Conservation (phyloP, 73 alveolate species). For the Paramecium sonneborni region DNA sequence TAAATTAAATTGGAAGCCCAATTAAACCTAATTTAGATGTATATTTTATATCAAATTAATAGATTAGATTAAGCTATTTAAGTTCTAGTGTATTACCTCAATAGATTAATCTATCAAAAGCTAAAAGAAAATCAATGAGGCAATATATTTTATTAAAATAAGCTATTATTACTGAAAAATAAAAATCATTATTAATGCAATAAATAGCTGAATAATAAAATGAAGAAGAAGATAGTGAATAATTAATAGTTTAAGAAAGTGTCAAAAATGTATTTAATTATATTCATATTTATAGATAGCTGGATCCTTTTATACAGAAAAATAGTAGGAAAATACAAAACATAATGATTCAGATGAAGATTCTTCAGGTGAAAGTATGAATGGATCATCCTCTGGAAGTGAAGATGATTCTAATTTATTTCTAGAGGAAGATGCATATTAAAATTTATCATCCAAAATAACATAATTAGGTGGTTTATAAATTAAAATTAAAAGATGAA, state of each 20-base stretch:
- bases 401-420: neutral
- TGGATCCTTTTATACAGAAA: slow-evolving; percentile 1
- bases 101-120: neutral
- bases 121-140: slow-evolving; percentile 41
- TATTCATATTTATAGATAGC: neutral
- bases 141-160: slow-evolving; percentile 21
- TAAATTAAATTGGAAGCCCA: neutral
- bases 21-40: neutral
- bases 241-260: neutral
- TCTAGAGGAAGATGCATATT: neutral
- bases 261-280: neutral
- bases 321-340: neutral
- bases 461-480: neutral
- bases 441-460: neutral
- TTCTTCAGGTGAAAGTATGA: neutral
- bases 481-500: neutral
- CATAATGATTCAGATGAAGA: neutral
- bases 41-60: neutral
- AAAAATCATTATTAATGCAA: neutral
- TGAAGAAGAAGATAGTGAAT: neutral
- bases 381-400: slow-evolving; percentile 1
- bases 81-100: neutral
- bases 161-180: slow-evolving; percentile 34
- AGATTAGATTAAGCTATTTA: slow-evolving; percentile 24
- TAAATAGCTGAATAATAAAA: neutral